Conservation (phyloP, 2,329 filamentous ascomycete genomes). For the Fusarium poae region DNA sequence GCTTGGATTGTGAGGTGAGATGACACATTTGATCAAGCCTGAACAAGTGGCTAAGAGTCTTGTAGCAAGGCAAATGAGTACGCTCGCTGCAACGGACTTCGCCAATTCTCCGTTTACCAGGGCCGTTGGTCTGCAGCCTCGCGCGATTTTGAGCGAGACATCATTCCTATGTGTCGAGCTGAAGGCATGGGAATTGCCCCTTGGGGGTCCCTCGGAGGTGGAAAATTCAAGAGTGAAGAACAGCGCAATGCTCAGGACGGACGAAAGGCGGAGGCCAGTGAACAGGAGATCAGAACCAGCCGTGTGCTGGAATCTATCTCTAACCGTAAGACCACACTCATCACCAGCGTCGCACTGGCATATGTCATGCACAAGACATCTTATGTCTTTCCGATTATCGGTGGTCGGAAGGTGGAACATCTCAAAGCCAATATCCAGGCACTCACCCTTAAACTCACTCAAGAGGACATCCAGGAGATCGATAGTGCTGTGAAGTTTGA, state of each 20-base stretch:
- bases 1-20: conserved; percentile 72
- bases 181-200: conserved; percentile 67
- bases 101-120: conserved; percentile 71
- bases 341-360: conserved; percentile 71
- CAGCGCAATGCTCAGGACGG: conserved; percentile 54
- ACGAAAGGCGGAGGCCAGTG: conserved; percentile 57
- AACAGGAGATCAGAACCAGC: conserved; percentile 66
- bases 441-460: conserved; percentile 69
- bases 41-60: conserved; percentile 19
- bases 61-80: conserved; percentile 73
- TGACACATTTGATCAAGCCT: too few species aligned
- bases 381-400: conserved; percentile 80
- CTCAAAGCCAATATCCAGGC: conserved; percentile 78
- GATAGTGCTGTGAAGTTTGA: conserved; percentile 73
- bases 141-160: conserved; percentile 59
- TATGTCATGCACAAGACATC: conserved; percentile 80
- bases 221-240: conserved; percentile 59
- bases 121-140: conserved; percentile 57
- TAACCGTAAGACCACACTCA: conserved; percentile 56
- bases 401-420: conserved; percentile 77
- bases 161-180: conserved; percentile 59
- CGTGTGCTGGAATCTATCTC: conserved; percentile 64
- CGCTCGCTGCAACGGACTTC: conserved; percentile 76
- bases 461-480: conserved; percentile 74
- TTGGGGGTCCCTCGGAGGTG: conserved; percentile 69